A percentile compares a stretch with the other conserved stretches of the same genome.
Evolutionary conservation across 2,329 filamentous ascomycete species (phyloP).

Genomic region (Coleophoma cylindrospora): DNA sequence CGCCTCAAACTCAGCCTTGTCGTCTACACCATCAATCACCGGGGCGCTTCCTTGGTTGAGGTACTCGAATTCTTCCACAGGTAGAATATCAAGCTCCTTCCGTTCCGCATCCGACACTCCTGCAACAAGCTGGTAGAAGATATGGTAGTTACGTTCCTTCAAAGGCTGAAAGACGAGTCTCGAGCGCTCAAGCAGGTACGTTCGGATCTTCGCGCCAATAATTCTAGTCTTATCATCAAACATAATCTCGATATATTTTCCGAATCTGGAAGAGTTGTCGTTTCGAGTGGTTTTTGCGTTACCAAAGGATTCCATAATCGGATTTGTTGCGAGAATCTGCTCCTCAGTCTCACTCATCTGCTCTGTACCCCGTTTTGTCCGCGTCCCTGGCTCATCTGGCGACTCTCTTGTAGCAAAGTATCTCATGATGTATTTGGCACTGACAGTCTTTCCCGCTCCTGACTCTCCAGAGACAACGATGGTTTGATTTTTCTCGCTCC

Average conservation of each 20-base stretch:
- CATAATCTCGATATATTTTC: constrained; percentile 99
- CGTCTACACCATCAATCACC: constrained; percentile 88
- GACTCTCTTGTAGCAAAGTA: constrained; percentile 98
- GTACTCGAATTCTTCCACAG: constrained; percentile 91
- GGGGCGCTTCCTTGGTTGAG: constrained; percentile 92
- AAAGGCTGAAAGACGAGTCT: constrained; percentile 94
- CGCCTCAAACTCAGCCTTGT: constrained; percentile 88
- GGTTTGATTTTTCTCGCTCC: constrained; percentile 93
- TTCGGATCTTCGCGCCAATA: constrained; percentile 95
- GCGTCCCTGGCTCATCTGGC: constrained; percentile 77
- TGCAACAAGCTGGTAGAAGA: constrained; percentile 95
- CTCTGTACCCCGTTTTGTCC: constrained; percentile 69
- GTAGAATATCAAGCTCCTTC: constrained; percentile 71
- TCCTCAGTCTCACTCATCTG: constrained; percentile 97
- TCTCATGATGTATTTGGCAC: constrained; percentile 99
- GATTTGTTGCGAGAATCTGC: constrained; percentile 95
- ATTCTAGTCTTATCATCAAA: constrained; percentile 95
- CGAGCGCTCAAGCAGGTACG: constrained; percentile 91
- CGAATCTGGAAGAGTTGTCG: constrained; percentile 97
- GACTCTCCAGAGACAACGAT: constrained; percentile 99
- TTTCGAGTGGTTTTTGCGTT: constrained; percentile 99
- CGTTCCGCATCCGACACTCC: constrained; percentile 83
- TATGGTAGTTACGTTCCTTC: constrained; percentile 98
- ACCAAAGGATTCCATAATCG: constrained; percentile 99
- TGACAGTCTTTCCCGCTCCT: constrained; percentile 97